A percentile compares a stretch with the other conserved stretches of the same genome.
phyloP scores from a whole-genome alignment of 2,329 filamentous ascomycete genomes.

The Mollisia scopiformis region DNA sequence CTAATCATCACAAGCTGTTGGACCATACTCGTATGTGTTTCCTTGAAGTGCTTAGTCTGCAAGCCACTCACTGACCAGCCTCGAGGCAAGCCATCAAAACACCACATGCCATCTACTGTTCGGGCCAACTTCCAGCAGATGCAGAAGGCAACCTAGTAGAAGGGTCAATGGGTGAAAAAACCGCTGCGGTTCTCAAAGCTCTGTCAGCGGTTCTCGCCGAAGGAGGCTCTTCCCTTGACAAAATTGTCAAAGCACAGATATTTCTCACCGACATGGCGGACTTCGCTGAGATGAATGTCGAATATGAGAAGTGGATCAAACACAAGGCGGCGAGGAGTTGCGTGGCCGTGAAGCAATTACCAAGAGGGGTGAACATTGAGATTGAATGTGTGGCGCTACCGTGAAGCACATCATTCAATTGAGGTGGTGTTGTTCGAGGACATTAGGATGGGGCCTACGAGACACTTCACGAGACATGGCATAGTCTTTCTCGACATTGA shows the following conservation, averaged over 20 bases:
- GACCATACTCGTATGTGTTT: conserved; percentile 57
- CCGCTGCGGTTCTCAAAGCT: conserved; percentile 19
- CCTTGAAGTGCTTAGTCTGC: no score
- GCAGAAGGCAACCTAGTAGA: conserved; percentile 31
- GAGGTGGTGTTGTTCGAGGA: no score
- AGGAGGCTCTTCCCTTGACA: conserved; percentile 76
- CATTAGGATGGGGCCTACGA: no score
- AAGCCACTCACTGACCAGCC: conserved; percentile 8
- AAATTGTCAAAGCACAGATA: conserved; percentile 89
- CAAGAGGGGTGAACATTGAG: conserved; percentile 84
- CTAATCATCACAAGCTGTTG: conserved; percentile 50
- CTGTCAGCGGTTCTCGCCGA: conserved; percentile 81
- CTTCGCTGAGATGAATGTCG: conserved; percentile 85
- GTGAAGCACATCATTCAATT: neutral
- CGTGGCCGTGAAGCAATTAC: conserved; percentile 86
- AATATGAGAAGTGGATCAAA: conserved; percentile 81
- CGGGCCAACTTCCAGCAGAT: conserved; percentile 48
- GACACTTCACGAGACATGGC: no score
- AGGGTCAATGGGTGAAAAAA: conserved; percentile 3
- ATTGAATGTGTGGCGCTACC: conserved; percentile 85
- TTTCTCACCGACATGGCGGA: conserved; percentile 91
- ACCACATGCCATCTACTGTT: conserved; percentile 66
- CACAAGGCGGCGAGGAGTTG: conserved; percentile 89
- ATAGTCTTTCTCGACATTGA: no score
- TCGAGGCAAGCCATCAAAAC: conserved; percentile 70